phyloP scores from a whole-genome alignment of 2,329 filamentous ascomycete genomes.

The Aspergillus pseudoterreus region DNA sequence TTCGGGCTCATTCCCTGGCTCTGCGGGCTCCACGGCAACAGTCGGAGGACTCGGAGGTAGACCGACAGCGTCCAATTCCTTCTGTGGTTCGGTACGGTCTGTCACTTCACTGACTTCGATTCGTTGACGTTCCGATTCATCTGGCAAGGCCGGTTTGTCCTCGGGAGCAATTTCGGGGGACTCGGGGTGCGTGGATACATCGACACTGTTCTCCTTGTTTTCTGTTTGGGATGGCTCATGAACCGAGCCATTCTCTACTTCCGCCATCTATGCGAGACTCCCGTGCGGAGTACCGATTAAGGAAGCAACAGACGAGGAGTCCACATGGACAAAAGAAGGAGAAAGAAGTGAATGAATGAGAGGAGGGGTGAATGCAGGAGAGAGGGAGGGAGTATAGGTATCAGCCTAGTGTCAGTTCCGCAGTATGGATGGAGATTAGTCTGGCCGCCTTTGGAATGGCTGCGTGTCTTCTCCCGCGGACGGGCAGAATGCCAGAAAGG shows the following conservation, averaged over 20 bases:
- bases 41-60: conserved; percentile 24
- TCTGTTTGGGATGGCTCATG: conserved; percentile 30
- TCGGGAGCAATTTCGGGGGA: conserved; percentile 22
- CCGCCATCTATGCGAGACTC: conserved; percentile 41
- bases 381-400: conserved; percentile 1
- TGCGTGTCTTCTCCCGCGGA: conserved; percentile 30
- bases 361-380: neutral
- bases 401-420: neutral
- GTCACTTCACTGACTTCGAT: conserved; percentile 20
- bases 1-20: conserved; percentile 16
- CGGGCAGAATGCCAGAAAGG: conserved; percentile 7
- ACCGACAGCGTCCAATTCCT: conserved; percentile 11
- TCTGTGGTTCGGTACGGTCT: conserved; percentile 5
- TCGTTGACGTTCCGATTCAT: conserved; percentile 27
- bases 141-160: conserved; percentile 29
- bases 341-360: conserved; percentile 14
- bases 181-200: conserved; percentile 24
- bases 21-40: conserved; percentile 21
- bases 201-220: conserved; percentile 25
- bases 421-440: neutral
- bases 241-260: conserved; percentile 34
- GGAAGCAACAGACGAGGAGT: conserved; percentile 20
- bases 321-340: conserved; percentile 26
- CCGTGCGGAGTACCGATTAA: conserved; percentile 25
- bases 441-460: conserved; percentile 11